A percentile compares a stretch with the other conserved stretches of the same genome.
Conservation (phyloP, 805 yeast species). For the Ogataea minuta region DNA sequence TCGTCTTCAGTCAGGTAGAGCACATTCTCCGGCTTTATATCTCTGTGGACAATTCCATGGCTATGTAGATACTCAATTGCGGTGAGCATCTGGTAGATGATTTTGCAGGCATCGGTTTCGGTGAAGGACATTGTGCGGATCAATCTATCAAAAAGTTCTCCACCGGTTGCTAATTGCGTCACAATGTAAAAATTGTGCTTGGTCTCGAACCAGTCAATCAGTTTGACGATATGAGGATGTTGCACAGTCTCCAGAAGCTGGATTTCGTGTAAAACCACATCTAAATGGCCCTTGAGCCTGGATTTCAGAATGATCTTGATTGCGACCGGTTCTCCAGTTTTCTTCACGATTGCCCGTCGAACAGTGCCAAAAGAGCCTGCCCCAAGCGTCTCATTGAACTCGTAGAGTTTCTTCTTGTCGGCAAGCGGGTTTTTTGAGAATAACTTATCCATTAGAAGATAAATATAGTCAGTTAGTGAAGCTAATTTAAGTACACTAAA, state of each 20-base stretch:
- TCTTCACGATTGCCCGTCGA: constrained; percentile 56
- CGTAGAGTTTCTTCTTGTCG: constrained; percentile 62
- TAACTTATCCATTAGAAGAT: constrained; percentile 15
- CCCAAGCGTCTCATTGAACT: constrained; percentile 82
- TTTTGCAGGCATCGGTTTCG: constrained; percentile 79
- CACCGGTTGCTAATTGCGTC: constrained; percentile 94
- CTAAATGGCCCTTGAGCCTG: constrained; percentile 64
- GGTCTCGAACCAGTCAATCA: constrained; percentile 91
- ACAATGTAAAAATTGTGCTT: constrained; percentile 90
- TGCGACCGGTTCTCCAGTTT: constrained; percentile 70
- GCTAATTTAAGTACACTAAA: background rate
- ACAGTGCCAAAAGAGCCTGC: constrained; percentile 97
- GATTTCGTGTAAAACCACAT: constrained; percentile 77
- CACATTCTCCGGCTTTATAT: constrained; percentile 91
- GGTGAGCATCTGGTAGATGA: constrained; percentile 68
- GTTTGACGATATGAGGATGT: constrained; percentile 87
- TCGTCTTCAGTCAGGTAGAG: constrained; percentile 63
- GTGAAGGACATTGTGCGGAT: constrained; percentile 79
- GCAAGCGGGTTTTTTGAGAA: constrained; percentile 15
- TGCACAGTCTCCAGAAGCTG: constrained; percentile 60
- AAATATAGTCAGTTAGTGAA: background rate
- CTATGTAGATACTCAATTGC: constrained; percentile 80
- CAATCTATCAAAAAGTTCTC: constrained; percentile 89
- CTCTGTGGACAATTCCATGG: constrained; percentile 84
- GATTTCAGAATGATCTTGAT: constrained; percentile 85